Percentiles rank a stretch among this genome's conserved stretches.
These are phyloP conservation scores for Amauroascus niger DNA, from an alignment of 2,329 filamentous ascomycete genomes.

Conservation along the genomic window DNA sequence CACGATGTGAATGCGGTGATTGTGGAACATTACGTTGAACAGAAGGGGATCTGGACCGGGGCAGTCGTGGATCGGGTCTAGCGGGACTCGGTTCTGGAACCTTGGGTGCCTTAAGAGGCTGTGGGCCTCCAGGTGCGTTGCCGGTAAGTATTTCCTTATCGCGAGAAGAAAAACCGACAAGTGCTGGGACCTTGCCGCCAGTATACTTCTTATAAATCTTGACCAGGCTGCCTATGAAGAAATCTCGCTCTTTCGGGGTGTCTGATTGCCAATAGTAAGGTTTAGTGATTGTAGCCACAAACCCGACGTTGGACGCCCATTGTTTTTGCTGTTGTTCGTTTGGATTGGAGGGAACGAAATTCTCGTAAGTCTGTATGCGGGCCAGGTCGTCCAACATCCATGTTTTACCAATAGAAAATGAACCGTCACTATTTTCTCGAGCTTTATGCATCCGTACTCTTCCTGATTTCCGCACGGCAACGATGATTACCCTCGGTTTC, in stretches of 20 bases:
- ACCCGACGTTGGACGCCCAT: slow-evolving; percentile 77
- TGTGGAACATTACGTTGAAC: slow-evolving; percentile 24
- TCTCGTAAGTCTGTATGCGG: slow-evolving; percentile 71
- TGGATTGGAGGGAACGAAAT: slow-evolving; percentile 47
- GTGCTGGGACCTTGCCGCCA: slow-evolving; percentile 65
- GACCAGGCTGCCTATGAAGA: slow-evolving; percentile 90
- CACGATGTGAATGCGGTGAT: slow-evolving; percentile 26
- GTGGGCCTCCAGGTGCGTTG: slow-evolving; percentile 23
- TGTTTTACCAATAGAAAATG: slow-evolving; percentile 95
- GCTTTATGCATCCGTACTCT: slow-evolving; percentile 94
- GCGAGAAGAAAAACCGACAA: slow-evolving; percentile 70
- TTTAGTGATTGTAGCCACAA: slow-evolving; percentile 80
- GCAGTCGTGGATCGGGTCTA: slow-evolving; percentile 20
- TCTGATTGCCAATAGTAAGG: slow-evolving; percentile 96
- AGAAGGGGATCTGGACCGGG: slow-evolving; percentile 24
- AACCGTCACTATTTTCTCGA: slow-evolving; percentile 84
- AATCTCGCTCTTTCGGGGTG: slow-evolving; percentile 92
- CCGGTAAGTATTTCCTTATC: slow-evolving; percentile 70
- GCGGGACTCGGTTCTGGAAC: slow-evolving; percentile 20
- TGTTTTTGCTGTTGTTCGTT: slow-evolving; percentile 54
- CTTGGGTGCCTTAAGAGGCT: slow-evolving; percentile 20
- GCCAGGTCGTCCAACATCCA: slow-evolving; percentile 91
- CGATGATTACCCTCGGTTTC: slow-evolving; percentile 83
- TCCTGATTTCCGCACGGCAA: slow-evolving; percentile 85
- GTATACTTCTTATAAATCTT: slow-evolving; percentile 98